Conservation (phyloP, 202 grass and related monocot species). For the Alloteropsis angusta region DNA sequence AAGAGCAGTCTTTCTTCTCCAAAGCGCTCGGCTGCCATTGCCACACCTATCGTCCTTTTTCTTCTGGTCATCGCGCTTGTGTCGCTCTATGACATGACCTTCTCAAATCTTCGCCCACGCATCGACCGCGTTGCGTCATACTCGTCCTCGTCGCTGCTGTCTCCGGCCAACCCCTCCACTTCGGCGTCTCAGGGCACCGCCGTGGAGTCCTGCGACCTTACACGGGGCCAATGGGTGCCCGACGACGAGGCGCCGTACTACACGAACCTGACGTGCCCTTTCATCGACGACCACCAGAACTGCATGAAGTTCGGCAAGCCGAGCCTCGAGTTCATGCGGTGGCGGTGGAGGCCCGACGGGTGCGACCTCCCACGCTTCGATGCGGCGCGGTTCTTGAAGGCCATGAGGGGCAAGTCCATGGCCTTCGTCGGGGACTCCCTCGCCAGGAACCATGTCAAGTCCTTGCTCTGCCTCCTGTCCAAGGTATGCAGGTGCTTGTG, state of each 20-base stretch:
- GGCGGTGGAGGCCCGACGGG: conserved; percentile 46
- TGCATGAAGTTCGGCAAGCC: conserved; percentile 62
- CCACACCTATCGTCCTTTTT: background rate
- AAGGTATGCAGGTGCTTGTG: background rate
- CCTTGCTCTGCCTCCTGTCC: conserved; percentile 53
- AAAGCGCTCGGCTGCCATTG: conserved; percentile 12
- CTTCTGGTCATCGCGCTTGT: conserved; percentile 26
- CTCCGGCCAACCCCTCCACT: background rate
- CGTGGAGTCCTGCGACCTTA: conserved; percentile 16
- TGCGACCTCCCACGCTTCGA: conserved; percentile 53
- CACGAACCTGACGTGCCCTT: conserved; percentile 50
- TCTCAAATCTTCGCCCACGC: background rate
- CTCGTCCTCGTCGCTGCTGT: background rate
- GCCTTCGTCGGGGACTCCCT: conserved; percentile 70
- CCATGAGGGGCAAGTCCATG: conserved; percentile 44
- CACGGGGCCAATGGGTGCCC: conserved; percentile 41
- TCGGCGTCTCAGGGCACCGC: background rate
- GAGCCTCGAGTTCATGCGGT: conserved; percentile 46
- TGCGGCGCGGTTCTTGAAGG: conserved; percentile 39
- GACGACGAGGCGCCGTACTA: conserved; percentile 41
- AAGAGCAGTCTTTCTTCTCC: background rate
- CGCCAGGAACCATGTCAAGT: conserved; percentile 62
- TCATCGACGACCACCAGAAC: conserved; percentile 77
- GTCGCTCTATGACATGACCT: conserved; percentile 20
- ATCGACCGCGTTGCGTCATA: background rate